Conservation (phyloP, 768 basidiomycete genomes). For the Lepiota venenata region DNA sequence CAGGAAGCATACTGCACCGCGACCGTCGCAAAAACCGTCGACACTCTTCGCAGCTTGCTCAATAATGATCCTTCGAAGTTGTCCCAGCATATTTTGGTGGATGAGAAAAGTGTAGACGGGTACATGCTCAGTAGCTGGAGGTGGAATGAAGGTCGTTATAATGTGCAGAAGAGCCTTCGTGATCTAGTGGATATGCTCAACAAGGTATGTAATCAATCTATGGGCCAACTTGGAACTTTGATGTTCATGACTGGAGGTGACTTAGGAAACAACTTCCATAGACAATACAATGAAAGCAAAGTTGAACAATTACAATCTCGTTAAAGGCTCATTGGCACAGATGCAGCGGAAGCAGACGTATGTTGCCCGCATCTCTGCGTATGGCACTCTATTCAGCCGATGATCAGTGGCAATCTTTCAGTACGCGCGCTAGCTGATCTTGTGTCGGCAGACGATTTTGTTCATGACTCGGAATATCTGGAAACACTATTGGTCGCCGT, state of each 20-base stretch:
- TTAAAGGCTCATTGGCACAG: constrained; percentile 88
- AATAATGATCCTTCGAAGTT: constrained; percentile 84
- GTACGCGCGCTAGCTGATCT: constrained; percentile 83
- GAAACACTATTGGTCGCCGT: constrained; percentile 93
- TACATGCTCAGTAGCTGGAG: constrained; percentile 82
- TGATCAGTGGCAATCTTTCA: constrained; percentile 75
- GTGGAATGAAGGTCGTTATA: constrained; percentile 94
- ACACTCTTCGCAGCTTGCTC: constrained; percentile 85
- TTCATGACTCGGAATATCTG: constrained; percentile 89
- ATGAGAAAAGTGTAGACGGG: constrained; percentile 75
- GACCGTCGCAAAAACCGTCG: constrained; percentile 89
- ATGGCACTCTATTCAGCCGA: constrained; percentile 9
- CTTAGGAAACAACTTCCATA: constrained; percentile 89
- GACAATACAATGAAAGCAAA: constrained; percentile 94
- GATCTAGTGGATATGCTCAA: constrained; percentile 85
- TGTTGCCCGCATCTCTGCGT: neutral
- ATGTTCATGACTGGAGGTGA: constrained; percentile 9
- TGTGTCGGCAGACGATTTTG: constrained; percentile 76
- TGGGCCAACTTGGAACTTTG: neutral
- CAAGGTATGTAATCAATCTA: constrained; percentile 52
- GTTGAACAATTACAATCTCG: constrained; percentile 86
- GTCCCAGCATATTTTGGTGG: constrained; percentile 71
- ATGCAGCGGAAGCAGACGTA: constrained; percentile 95
- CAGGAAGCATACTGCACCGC: constrained; percentile 84
- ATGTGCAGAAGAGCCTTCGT: constrained; percentile 71